Conservation (phyloP, 352 stramenopile species). For the Globisporangium perplexum region DNA sequence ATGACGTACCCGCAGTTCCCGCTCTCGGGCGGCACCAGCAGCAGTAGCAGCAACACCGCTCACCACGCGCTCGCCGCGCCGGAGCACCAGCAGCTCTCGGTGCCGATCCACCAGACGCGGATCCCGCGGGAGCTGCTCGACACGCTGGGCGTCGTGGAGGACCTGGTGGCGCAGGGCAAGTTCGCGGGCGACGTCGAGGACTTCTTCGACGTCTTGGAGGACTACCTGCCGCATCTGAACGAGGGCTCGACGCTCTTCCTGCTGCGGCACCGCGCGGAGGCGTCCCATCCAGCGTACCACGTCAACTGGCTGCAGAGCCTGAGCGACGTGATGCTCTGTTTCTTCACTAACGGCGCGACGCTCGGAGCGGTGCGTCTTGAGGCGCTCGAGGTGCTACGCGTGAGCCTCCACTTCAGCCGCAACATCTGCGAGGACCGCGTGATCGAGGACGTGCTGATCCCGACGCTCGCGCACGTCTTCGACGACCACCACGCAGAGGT, state of each 20-base stretch:
- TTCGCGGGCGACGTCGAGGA: constrained; percentile 68
- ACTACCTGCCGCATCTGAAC: constrained; percentile 63
- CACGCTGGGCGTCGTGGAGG: constrained; percentile 66
- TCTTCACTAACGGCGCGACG: constrained; percentile 53
- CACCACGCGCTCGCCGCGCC: background rate
- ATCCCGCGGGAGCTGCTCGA: constrained; percentile 78
- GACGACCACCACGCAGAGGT: constrained; percentile 60
- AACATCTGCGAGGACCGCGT: constrained; percentile 83
- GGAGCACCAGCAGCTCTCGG: constrained; percentile 20
- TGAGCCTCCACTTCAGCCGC: constrained; percentile 70
- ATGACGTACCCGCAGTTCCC: constrained; percentile 13
- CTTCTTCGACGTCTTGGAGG: constrained; percentile 69
- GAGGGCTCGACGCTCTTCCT: constrained; percentile 55
- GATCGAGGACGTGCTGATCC: constrained; percentile 80
- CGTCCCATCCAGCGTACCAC: constrained; percentile 60
- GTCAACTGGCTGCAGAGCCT: constrained; percentile 61
- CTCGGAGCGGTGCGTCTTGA: constrained; percentile 51
- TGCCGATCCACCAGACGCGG: constrained; percentile 62
- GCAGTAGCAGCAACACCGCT: constrained; percentile 3
- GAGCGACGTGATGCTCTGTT: constrained; percentile 41
- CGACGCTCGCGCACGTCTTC: constrained; percentile 60
- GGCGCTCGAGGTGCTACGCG: constrained; percentile 58
- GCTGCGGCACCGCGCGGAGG: constrained; percentile 53
- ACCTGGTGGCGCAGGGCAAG: constrained; percentile 46
- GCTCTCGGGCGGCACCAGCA: background rate